A percentile compares a stretch with the other conserved stretches of the same genome.
phyloP scores from a whole-genome alignment of 441 rosid species.

The Melastoma candidum region DNA sequence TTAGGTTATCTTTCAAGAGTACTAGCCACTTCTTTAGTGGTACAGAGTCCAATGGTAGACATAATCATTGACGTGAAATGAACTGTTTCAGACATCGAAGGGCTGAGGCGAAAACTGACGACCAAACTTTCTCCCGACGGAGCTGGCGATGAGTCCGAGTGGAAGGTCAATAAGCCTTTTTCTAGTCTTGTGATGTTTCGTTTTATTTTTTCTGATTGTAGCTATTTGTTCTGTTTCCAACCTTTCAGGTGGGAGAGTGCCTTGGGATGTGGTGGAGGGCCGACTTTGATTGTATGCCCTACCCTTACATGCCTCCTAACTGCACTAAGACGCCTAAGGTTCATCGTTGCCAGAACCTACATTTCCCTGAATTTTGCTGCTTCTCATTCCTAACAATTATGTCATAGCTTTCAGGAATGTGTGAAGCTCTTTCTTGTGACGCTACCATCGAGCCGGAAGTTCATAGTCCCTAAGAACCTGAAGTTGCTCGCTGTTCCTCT shows the following conservation, averaged over 20 bases:
- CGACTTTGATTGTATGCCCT: constrained; percentile 51
- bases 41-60: background rate
- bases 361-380: constrained; percentile 1
- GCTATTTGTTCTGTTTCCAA: background rate
- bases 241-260: constrained; percentile 56
- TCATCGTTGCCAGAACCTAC: constrained; percentile 1
- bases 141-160: constrained; percentile 26
- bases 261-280: constrained; percentile 90
- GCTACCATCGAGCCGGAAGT: constrained; percentile 45
- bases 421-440: constrained; percentile 61
- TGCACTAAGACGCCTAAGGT: constrained; percentile 58
- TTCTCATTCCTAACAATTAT: constrained; percentile 4
- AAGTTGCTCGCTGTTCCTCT: constrained; percentile 78
- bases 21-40: too few species aligned
- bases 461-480: constrained; percentile 59
- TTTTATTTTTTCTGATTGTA: background rate
- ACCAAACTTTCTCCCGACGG: constrained; percentile 46
- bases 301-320: constrained; percentile 55
- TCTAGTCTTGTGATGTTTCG: constrained; percentile 4
- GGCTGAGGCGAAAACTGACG: constrained; percentile 59
- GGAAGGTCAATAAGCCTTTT: constrained; percentile 37
- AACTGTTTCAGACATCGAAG: constrained; percentile 44
- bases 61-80: background rate
- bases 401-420: constrained; percentile 42
- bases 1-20: too few species aligned